Conservation (phyloP, 352 stramenopile genomes). For the Globisporangium camurandrum region DNA sequence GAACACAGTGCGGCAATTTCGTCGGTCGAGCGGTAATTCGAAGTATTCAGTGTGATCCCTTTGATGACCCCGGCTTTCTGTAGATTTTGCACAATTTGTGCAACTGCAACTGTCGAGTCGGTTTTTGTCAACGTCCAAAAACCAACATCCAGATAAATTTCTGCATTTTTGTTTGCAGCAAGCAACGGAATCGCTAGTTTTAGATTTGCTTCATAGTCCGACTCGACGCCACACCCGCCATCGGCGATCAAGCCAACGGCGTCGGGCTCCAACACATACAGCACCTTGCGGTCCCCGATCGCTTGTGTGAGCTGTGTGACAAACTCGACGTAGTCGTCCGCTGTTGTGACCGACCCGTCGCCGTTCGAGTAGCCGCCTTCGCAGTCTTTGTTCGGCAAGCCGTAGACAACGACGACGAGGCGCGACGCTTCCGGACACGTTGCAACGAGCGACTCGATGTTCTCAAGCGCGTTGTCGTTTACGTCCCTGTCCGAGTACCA, state of each 20-base stretch:
- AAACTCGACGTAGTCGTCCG: conserved; percentile 38
- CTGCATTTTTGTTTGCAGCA: conserved; percentile 46
- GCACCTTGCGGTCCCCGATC: conserved; percentile 29
- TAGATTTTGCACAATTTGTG: conserved; percentile 33
- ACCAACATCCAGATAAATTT: conserved; percentile 64
- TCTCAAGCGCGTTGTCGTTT: conserved; percentile 15
- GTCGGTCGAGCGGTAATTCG: conserved; percentile 60
- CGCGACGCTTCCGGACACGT: conserved; percentile 24
- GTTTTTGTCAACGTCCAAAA: conserved; percentile 46
- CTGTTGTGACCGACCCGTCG: conserved; percentile 25
- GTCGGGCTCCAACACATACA: conserved; percentile 69
- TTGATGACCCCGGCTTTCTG: conserved; percentile 23
- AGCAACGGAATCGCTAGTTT: conserved; percentile 35
- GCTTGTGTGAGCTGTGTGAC: conserved; percentile 22
- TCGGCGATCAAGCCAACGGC: conserved; percentile 39
- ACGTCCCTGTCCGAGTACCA: conserved; percentile 44
- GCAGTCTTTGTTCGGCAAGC: conserved; percentile 73
- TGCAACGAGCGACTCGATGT: conserved; percentile 18
- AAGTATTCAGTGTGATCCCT: conserved; percentile 70
- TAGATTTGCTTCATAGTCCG: conserved; percentile 41
- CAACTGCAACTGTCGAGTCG: conserved; percentile 17
- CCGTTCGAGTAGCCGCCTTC: conserved; percentile 33
- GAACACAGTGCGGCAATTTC: conserved; percentile 39
- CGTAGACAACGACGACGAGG: conserved; percentile 30
- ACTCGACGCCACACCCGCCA: conserved; percentile 21